These are phyloP conservation scores for Rhododendron griersonianum DNA, from an alignment of 148 eudicot species.

Conservation along the genomic window DNA sequence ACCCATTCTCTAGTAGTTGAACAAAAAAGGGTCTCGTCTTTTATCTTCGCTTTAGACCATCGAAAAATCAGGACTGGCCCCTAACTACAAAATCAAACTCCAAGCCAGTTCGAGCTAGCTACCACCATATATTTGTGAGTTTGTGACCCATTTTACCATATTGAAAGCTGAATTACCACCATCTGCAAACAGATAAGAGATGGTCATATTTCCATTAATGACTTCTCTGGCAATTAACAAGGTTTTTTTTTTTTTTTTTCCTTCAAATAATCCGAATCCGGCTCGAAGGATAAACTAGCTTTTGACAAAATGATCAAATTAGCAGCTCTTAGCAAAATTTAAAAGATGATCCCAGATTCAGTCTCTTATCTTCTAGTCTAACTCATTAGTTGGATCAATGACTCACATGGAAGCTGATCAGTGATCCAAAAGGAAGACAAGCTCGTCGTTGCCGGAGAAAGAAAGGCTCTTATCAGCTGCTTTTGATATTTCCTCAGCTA, in stretches of 20 bases:
- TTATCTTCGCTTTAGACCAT: too few species aligned
- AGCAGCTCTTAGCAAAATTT: background rate
- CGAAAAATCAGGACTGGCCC: too few species aligned
- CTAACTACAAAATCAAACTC: background rate
- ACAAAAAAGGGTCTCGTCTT: too few species aligned
- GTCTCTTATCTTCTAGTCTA: background rate
- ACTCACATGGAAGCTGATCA: background rate
- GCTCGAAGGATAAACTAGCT: background rate
- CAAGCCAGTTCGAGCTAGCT: background rate
- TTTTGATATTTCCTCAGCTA: conserved; percentile 2
- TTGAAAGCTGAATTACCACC: background rate
- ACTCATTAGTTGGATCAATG: background rate
- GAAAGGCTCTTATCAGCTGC: background rate
- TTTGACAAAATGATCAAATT: too few species aligned
- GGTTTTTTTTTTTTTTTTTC: too few species aligned
- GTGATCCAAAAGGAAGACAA: conserved; percentile 1
- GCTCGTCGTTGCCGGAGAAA: background rate
- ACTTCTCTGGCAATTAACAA: background rate
- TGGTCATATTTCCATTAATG: background rate
- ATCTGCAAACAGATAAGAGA: background rate
- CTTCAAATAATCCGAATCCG: background rate
- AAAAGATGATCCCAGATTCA: background rate
- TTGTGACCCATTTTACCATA: background rate
- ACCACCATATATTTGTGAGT: too few species aligned
- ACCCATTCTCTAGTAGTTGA: too few species aligned